Percentiles rank a stretch among this genome's conserved stretches.
Conservation (phyloP, 495 filamentous ascomycete genomes). For the Cercophora sp. region DNA sequence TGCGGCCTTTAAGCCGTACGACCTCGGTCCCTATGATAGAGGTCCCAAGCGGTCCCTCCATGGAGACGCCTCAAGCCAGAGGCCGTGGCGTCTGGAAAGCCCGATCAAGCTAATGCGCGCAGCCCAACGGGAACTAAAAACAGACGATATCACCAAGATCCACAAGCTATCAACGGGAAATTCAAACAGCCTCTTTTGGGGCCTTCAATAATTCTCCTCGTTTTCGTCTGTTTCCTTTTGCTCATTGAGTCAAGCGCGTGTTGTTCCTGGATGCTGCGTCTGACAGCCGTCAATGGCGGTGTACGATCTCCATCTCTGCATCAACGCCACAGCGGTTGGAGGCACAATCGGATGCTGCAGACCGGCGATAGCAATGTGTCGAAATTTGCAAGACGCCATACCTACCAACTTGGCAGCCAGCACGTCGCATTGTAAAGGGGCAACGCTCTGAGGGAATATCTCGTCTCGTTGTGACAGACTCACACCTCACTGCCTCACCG, state of each 20-base stretch:
- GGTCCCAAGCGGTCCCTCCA: not conserved
- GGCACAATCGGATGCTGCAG: not conserved
- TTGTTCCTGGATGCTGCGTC: not conserved
- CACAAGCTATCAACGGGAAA: slow-evolving; percentile 20
- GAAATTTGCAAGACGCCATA: not conserved
- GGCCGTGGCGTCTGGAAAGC: slow-evolving; percentile 13
- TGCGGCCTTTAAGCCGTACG: too few species aligned
- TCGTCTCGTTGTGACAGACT: not conserved
- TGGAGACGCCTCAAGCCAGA: not conserved
- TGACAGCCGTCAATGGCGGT: not conserved
- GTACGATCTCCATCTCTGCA: too few species aligned
- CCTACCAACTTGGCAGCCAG: not conserved
- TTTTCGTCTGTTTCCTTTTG: too few species aligned
- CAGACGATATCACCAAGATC: slow-evolving; percentile 22
- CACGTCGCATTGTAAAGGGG: not conserved
- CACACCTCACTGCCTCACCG: not conserved
- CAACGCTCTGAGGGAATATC: not conserved
- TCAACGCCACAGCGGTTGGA: not conserved
- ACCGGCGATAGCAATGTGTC: not conserved
- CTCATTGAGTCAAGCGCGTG: too few species aligned
- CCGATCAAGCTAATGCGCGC: slow-evolving; percentile 21
- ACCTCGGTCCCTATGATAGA: too few species aligned
- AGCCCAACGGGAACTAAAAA: slow-evolving; percentile 35
- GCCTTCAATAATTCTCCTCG: too few species aligned
- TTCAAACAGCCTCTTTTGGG: slow-evolving; percentile 11